Percentiles rank a stretch among this genome's conserved stretches.
These are phyloP conservation scores for Ganoderma meredithae DNA, from an alignment of 1,284 basidiomycete genomes.

Conservation along the genomic window DNA sequence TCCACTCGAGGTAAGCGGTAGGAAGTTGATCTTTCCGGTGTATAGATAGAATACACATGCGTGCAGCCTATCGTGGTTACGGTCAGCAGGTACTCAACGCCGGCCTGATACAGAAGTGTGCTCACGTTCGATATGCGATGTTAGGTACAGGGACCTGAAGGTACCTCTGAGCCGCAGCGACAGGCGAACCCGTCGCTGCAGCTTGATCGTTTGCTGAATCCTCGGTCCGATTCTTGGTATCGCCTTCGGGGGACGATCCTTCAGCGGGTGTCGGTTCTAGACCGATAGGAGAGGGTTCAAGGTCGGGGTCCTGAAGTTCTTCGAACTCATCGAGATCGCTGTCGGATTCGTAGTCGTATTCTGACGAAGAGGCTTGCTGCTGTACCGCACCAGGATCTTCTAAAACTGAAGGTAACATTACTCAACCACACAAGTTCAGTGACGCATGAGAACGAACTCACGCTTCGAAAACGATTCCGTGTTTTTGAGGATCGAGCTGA, in stretches of 20 bases:
- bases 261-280: neutral
- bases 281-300: neutral
- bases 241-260: conserved; percentile 8
- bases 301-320: neutral
- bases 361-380: conserved; percentile 15
- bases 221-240: neutral
- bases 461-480: conserved; percentile 33
- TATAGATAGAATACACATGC: conserved; percentile 38
- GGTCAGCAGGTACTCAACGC: neutral
- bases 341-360: conserved; percentile 40
- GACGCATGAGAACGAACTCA: conserved; percentile 13
- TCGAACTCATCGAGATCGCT: conserved; percentile 39
- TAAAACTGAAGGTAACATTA: conserved; percentile 24
- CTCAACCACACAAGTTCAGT: neutral
- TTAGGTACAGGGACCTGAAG: conserved; percentile 31
- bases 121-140: conserved; percentile 35
- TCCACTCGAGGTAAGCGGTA: conserved; percentile 31
- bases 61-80: conserved; percentile 23
- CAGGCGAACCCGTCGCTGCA: conserved; percentile 2
- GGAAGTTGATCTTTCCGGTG: conserved; percentile 35
- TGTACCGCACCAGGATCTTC: conserved; percentile 7
- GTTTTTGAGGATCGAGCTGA: conserved; percentile 32
- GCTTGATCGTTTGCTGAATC: neutral
- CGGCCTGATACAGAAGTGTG: conserved; percentile 8
- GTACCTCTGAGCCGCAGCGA: neutral